Evolutionary conservation across 768 basidiomycete genomes (phyloP), one percentile per base, ranked within the genome.

Genomic region (Suillus discolor): DNA sequence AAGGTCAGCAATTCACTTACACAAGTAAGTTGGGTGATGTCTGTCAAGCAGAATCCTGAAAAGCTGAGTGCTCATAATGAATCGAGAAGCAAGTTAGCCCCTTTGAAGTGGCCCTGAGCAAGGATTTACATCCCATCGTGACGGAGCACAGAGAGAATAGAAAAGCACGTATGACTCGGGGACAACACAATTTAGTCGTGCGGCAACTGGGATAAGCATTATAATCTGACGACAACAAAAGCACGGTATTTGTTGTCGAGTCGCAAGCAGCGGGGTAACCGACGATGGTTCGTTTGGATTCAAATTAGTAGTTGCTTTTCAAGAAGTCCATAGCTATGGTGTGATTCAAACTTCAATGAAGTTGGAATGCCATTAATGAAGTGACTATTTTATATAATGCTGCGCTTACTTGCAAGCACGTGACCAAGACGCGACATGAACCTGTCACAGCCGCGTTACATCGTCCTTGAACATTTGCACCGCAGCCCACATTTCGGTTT

Each of bases 391-490:
- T 6, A 34, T 3, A 6, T 34, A 6, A 31, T 31, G 31, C 31
- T 11, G 36, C 36, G 31, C 44, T 57, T 60, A 20, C 41, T 60
- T 42, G 25, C 25, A 25, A 38, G 31, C 67, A 68, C 67, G 67
- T 68, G 67, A 66, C 41, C 39, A 41, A 15, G 55, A 59, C 67
- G 67, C 65, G 67, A 68, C 55, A 42, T 61, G 65, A 63, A 62
- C 34, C 39, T 18, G 34, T 62, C 61, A 62, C 61, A 34, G 2
- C 45, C 34, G 7, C 28, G 54, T 64, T 57, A 47, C 71, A 15
- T 67, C 28, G 34, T 59, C 62, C 7, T 57, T 71, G 65, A 71
- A 75, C n/a, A 39, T 6, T 28, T 63, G 65, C 31, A 31, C n/a
- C 68, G 65, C 66, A 62, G 65, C 3, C 36, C 51, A 8, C 49